Base-by-base conservation (phyloP, 768 basidiomycete species). In the Termitomyces sp. region DNA sequence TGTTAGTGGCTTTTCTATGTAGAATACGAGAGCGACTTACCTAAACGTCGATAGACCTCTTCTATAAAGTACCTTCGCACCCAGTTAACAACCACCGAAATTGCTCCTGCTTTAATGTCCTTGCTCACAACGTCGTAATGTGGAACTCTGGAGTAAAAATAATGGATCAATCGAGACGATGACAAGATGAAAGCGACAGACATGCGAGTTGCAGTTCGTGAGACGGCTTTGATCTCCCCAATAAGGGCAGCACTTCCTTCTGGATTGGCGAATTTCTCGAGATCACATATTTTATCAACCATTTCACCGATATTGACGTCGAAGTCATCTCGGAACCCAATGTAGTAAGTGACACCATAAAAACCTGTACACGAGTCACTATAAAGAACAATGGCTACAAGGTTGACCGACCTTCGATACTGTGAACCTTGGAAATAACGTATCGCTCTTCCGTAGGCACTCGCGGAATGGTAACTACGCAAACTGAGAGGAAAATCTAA, bases 281-380 rank as follows among this genome's bases (percentile, higher is more conserved):
- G 64, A 5, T 66, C 67, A 59, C 76, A 76, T 53, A 87, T 81
- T n/a, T 70, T 71, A 32, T 77, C 74, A 7, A 85, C 68, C 34
- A 87, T 68, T 29, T 82, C 78, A 14, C 71, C 63, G 14, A 80
- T 65, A 73, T 80, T 53, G 17, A 84, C 75, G 57, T 82, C 75
- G 54, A 84, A 80, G 8, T 78, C 68, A 49, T 89, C 85, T n/a
- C 84, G 73, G 71, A 84, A 89, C 1, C 86, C 87, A 44, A 82
- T 69, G 53, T 77, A 79, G 58, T 83, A 83, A 1, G 80, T 81
- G 7, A 81, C 81, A 17, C 82, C 83, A 47, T 87, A 87, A 63
- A 85, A 83, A 1, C 84, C 84, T 79, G 14, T 47, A 12, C 35
- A 43, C 48, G 32, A 21, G 38, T 49, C 29, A 45, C 17, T 31